These are phyloP conservation scores for Cornus suecica DNA, from an alignment of 148 eudicot species.

Conservation along the genomic window DNA sequence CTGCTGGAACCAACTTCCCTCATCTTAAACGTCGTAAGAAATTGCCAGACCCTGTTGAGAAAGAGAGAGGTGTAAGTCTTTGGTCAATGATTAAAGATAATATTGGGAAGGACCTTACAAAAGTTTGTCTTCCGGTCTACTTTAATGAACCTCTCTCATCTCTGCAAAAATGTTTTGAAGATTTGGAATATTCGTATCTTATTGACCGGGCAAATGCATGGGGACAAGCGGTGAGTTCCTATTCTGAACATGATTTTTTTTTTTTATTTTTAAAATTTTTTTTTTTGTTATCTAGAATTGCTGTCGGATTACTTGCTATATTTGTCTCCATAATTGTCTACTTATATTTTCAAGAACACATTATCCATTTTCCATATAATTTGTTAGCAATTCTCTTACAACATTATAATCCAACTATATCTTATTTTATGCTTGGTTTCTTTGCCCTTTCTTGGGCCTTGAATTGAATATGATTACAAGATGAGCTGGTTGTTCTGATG, in stretches of 20 bases:
- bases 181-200: conserved; percentile 77
- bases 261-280: not conserved
- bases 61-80: conserved; percentile 79
- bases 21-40: conserved; percentile 67
- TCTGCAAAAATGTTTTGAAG: conserved; percentile 79
- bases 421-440: not conserved
- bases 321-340: not conserved
- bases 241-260: not conserved
- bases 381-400: not conserved
- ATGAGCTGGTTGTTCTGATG: too few species aligned
- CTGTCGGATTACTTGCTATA: not conserved
- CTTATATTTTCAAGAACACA: not conserved
- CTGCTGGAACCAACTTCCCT: conserved; percentile 49
- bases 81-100: conserved; percentile 93
- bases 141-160: conserved; percentile 85
- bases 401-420: not conserved
- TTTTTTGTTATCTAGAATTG: not conserved
- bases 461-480: not conserved
- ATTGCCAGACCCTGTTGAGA: conserved; percentile 76
- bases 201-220: conserved; percentile 76
- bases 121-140: conserved; percentile 86
- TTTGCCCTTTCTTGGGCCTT: not conserved
- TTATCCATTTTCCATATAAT: too few species aligned
- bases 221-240: conserved; percentile 57
- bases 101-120: conserved; percentile 81